phyloP scores from a whole-genome alignment of 495 filamentous ascomycete genomes.

The Hypoxylon cercidicola region DNA sequence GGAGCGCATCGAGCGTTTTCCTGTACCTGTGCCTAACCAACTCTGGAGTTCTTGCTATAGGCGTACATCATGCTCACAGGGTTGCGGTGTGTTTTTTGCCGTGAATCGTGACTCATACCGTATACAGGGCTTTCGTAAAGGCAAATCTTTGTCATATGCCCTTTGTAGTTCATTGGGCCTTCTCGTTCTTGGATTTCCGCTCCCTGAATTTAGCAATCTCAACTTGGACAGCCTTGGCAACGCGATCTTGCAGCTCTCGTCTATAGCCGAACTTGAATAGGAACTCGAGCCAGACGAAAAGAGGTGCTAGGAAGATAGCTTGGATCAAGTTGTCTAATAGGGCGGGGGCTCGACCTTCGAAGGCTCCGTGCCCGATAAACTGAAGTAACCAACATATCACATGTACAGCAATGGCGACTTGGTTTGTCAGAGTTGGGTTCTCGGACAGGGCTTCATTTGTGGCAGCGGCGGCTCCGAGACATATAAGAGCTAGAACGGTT shows the following conservation, averaged over 20 bases:
- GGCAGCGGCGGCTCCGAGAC: conserved; percentile 76
- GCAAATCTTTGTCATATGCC: not conserved
- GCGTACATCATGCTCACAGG: not conserved
- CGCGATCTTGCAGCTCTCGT: conserved; percentile 80
- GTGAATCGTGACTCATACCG: not conserved
- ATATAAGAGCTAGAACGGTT: conserved; percentile 72
- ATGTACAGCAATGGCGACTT: conserved; percentile 73
- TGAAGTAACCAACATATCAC: conserved; percentile 85
- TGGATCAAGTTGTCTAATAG: conserved; percentile 91
- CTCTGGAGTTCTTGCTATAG: not conserved
- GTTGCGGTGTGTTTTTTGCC: not conserved
- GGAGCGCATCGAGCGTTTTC: not conserved
- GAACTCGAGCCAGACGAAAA: conserved; percentile 97
- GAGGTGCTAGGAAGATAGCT: conserved; percentile 92
- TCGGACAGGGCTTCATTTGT: conserved; percentile 77
- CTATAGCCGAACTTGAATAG: conserved; percentile 92
- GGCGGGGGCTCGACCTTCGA: conserved; percentile 88
- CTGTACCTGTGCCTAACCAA: not conserved
- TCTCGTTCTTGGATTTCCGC: conserved; percentile 50
- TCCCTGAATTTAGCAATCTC: conserved; percentile 69
- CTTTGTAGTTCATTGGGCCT: conserved; percentile 36
- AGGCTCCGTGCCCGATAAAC: conserved; percentile 91
- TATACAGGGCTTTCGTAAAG: not conserved
- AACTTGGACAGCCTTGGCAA: conserved; percentile 76
- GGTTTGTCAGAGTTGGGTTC: conserved; percentile 73